Conservation (phyloP, 208 protist species). For the Trypanosoma caninum region DNA sequence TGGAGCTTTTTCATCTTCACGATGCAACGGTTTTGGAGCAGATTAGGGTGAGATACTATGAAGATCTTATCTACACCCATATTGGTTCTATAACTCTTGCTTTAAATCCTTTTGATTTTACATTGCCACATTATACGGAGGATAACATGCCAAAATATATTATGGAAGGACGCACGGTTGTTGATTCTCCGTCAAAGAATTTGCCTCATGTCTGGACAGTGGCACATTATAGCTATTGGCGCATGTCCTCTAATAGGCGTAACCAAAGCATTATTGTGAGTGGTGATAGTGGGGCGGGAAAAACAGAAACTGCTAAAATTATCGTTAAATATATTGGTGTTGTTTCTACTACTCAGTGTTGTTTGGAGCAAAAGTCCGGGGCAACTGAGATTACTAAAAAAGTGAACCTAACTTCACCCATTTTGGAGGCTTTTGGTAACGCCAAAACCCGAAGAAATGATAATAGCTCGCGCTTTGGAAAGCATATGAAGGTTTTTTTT, state of each 20-base stretch:
- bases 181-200: slow-evolving; percentile 17
- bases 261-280: slow-evolving; percentile 52
- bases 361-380: slow-evolving; percentile 7
- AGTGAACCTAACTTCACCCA: slow-evolving; percentile 33
- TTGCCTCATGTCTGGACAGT: slow-evolving; percentile 37
- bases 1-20: slow-evolving; percentile 33
- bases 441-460: slow-evolving; percentile 51
- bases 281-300: slow-evolving; percentile 48
- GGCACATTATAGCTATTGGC: slow-evolving; percentile 40
- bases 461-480: slow-evolving; percentile 56
- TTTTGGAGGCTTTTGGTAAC: slow-evolving; percentile 63
- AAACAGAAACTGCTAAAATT: slow-evolving; percentile 42
- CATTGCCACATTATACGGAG: slow-evolving; percentile 26
- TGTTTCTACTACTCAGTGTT: slow-evolving; percentile 20
- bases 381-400: slow-evolving; percentile 21
- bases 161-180: slow-evolving; percentile 15
- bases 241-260: slow-evolving; percentile 17
- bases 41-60: slow-evolving; percentile 31
- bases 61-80: slow-evolving; percentile 43
- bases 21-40: slow-evolving; percentile 35
- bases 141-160: slow-evolving; percentile 37
- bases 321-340: slow-evolving; percentile 36
- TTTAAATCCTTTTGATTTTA: slow-evolving; percentile 47
- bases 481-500: slow-evolving; percentile 52
- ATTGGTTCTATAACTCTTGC: slow-evolving; percentile 45